These are phyloP conservation scores for Alternaria sp. DNA, from an alignment of 2,329 filamentous ascomycete genomes.

Conservation along the genomic window DNA sequence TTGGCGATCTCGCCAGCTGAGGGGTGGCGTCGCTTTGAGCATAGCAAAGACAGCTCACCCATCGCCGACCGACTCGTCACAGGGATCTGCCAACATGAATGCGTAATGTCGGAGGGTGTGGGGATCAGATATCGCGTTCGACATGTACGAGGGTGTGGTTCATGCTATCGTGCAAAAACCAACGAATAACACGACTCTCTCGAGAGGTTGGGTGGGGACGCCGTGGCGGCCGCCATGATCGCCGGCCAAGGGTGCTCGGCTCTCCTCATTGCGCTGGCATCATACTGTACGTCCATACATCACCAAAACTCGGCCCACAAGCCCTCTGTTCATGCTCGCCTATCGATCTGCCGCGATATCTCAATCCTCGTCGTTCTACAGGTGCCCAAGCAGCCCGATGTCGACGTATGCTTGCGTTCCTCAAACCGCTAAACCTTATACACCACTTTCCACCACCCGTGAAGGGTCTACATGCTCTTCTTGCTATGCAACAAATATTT, in stretches of 20 bases:
- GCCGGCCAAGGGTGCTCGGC: conserved; percentile 17
- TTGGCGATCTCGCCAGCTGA: conserved; percentile 14
- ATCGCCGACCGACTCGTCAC: conserved; percentile 2
- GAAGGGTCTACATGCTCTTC: not conserved
- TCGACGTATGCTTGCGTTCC: not conserved
- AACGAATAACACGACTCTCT: conserved; percentile 2
- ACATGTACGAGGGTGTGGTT: conserved; percentile 3
- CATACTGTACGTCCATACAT: conserved; percentile 12
- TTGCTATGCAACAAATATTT: not conserved
- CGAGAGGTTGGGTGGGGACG: conserved; percentile 12
- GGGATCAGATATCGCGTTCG: conserved; percentile 12
- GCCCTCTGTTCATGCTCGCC: conserved; percentile 3
- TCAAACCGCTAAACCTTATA: not conserved
- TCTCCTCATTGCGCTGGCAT: conserved; percentile 18
- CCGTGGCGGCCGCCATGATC: conserved; percentile 13
- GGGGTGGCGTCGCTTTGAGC: conserved; percentile 1
- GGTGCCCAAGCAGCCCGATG: not conserved
- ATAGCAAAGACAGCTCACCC: conserved; percentile 8
- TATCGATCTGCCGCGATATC: not conserved
- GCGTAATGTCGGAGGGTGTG: conserved; percentile 8
- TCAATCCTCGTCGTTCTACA: conserved; percentile 1
- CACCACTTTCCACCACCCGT: not conserved
- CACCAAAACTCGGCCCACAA: conserved; percentile 6
- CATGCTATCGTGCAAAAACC: conserved; percentile 1
- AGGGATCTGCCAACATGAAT: conserved; percentile 5